Conservation (phyloP, 345 rosid genomes). For the Heritiera littoralis region DNA sequence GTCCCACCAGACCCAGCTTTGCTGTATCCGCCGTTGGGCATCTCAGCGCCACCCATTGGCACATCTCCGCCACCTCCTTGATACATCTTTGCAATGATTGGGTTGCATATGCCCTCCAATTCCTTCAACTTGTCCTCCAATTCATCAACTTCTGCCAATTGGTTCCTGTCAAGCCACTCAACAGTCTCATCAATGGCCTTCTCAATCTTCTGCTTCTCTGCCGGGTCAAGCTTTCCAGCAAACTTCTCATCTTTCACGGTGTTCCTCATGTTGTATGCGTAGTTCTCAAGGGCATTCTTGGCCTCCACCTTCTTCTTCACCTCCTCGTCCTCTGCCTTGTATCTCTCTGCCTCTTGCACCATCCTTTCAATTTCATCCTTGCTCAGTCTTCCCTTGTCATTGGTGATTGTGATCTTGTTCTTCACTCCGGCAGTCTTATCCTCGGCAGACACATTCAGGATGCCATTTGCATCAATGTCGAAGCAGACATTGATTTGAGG, state of each 20-base stretch:
- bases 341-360: constrained; percentile 43
- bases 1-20: no score
- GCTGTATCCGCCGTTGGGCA: not conserved
- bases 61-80: constrained; percentile 22
- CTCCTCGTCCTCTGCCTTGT: constrained; percentile 37
- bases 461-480: constrained; percentile 36
- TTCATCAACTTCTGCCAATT: constrained; percentile 38
- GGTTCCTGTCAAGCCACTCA: constrained; percentile 41
- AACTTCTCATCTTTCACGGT: constrained; percentile 34
- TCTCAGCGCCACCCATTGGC: not conserved
- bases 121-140: constrained; percentile 37
- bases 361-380: constrained; percentile 40
- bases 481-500: constrained; percentile 36
- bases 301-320: constrained; percentile 44
- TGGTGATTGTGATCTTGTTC: constrained; percentile 40
- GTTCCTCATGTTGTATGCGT: constrained; percentile 37
- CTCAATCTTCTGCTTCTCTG: constrained; percentile 40
- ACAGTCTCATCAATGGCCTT: constrained; percentile 26
- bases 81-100: constrained; percentile 37
- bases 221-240: constrained; percentile 23
- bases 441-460: constrained; percentile 34
- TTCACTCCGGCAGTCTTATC: constrained; percentile 37
- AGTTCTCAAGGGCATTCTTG: constrained; percentile 34
- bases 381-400: constrained; percentile 39
- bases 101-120: constrained; percentile 34